Evolutionary conservation across 1,284 basidiomycete species (phyloP).

Genomic region (Sutorius eximius): DNA sequence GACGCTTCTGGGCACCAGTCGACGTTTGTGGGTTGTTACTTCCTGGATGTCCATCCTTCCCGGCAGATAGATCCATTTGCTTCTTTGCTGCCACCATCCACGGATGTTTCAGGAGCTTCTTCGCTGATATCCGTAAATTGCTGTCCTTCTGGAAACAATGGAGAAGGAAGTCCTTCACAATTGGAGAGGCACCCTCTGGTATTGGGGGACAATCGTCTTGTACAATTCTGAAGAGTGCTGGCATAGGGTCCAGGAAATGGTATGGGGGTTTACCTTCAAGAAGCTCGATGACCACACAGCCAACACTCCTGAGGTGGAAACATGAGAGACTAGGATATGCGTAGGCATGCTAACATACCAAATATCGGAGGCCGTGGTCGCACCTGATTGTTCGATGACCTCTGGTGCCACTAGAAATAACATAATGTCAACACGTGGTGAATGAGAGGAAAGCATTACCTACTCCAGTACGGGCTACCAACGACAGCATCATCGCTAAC

Average conservation of each 20-base stretch:
- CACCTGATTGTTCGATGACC: constrained; percentile 95
- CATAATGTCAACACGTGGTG: constrained; percentile 18
- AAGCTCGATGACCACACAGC: constrained; percentile 95
- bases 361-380: constrained; percentile 95
- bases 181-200: constrained; percentile 90
- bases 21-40: constrained; percentile 23
- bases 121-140: constrained; percentile 90
- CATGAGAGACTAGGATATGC: constrained; percentile 10
- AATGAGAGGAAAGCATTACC: constrained; percentile 33
- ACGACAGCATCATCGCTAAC: constrained; percentile 87
- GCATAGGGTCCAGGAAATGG: constrained; percentile 95
- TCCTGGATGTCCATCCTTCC: constrained; percentile 37
- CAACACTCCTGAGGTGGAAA: constrained; percentile 68
- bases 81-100: constrained; percentile 92
- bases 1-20: constrained; percentile 48
- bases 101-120: constrained; percentile 89
- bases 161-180: constrained; percentile 94
- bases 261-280: constrained; percentile 96
- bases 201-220: constrained; percentile 97
- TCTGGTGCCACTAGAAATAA: constrained; percentile 84
- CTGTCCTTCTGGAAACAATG: constrained; percentile 99
- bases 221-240: constrained; percentile 95
- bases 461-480: constrained; percentile 97
- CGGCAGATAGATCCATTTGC: constrained; percentile 56
- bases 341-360: constrained; percentile 55